Evolutionary conservation across 352 stramenopile species (phyloP), one percentile per base, ranked within the genome.

Genomic region (Saprolegnia parasitica): DNA sequence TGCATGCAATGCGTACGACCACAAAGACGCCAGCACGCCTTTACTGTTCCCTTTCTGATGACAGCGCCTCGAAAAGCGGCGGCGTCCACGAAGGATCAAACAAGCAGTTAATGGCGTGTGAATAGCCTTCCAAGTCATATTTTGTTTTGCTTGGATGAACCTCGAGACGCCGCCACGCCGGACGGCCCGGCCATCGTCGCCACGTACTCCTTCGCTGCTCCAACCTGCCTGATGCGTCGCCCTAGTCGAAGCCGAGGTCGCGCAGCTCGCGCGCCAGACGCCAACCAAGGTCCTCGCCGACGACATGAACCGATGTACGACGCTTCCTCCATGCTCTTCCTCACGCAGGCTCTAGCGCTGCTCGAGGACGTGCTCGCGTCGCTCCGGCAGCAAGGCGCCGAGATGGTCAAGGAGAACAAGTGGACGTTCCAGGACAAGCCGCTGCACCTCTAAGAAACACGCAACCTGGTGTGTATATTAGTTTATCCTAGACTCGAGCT

Each of bases 381-480:
- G 24, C 35, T 68, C 21, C 62, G 62, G 9, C 47, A 49, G 23
- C 35, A 68, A 42, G 62, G 39, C 21, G 13, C 24, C 6, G 62
- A 60, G 15, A 46, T 68, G 40, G 9, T 60, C 5, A 62, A 61
- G 15, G 62, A 68, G 18, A 58, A 39, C 21, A 35, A 2, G 29
- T 68, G 62, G 62, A 60, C 60, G 62, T 60, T 35, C 29, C 29
- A 60, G 24, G 62, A 60, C 20, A 40, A 68, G 18, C n/a, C 23
- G 24, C 3, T 37, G 42, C 60, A 55, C 52, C 35, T 55, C 10
- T 67, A 6, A 29, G 57, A 39, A 29, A n/a, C 13, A 56, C n/a
- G 26, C 20, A 54, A 11, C 5, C 1, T n/a, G 8, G 11, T 4
- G 42, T 11, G 18, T 49, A 35, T 49, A 49, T n/a, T 15, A n/a